Evolutionary conservation across 2,329 filamentous ascomycete species (phyloP), one percentile per base, ranked within the genome.

Genomic region (Huntiella moniliformis): DNA sequence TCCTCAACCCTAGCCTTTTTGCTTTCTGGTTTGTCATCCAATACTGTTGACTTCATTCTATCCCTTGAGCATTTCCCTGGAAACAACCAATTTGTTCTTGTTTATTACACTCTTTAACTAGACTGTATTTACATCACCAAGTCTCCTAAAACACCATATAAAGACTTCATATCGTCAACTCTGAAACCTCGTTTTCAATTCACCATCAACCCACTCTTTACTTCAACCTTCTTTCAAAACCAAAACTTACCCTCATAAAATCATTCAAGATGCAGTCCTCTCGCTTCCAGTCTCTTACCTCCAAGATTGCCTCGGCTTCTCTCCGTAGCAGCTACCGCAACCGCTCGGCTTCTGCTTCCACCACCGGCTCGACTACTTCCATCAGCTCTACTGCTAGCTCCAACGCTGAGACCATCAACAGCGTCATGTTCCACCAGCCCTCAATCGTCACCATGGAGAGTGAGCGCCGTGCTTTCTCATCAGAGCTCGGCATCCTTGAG

Each of bases 401-500:
- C 2, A 61, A 63, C 12, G 60, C 62, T 42, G 64, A 58, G 56
- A 68, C 69, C 44, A 72, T 77, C 62, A 76, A 75, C 61, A 68
- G 64, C 54, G 67, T 77, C 56, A 67, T 77, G 50, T 66, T 68
- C 53, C 63, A 67, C n/a, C 71, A 73, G 53, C 69, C 71, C 10
- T 73, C 69, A 13, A 66, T 74, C 51, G 56, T 70, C n/a, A 64
- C 69, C 54, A 60, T 74, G 50, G 70, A 76, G 54, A 71, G 72
- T 54, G 73, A 77, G 59, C 67, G 66, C 52, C 62, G 60, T 54
- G 65, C 59, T 53, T 74, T 72, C 46, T 64, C 65, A 7, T 62
- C 61, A 44, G 71, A 72, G 53, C 62, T 77, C 6, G 64, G 63
- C 53, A 62, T 79, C 13, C 65, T 79, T 18, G 74, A 79, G 59